A percentile compares a stretch with the other conserved stretches of the same genome.
phyloP scores from a whole-genome alignment of 1,284 basidiomycete genomes.

The Mycosarcoma mackinlayi region DNA sequence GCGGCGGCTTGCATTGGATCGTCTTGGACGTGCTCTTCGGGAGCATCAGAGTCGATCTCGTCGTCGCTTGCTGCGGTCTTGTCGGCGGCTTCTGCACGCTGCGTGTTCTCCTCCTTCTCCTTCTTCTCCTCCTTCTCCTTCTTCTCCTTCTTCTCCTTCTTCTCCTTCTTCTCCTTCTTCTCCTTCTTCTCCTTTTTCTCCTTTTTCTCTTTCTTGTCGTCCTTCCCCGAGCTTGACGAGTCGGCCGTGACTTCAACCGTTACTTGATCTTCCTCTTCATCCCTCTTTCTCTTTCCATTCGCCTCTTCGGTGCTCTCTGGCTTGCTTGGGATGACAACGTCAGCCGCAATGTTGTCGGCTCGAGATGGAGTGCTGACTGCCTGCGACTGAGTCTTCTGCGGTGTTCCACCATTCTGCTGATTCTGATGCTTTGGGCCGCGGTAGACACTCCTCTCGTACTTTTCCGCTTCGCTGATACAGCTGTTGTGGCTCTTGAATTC shows the following conservation, averaged over 20 bases:
- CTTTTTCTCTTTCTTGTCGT: conserved; percentile 25
- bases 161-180: conserved; percentile 51
- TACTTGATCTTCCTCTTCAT: conserved; percentile 11
- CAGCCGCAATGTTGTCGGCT: neutral
- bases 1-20: conserved; percentile 37
- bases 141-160: conserved; percentile 66
- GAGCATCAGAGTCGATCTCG: conserved; percentile 9
- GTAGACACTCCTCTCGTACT: conserved; percentile 63
- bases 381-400: conserved; percentile 16
- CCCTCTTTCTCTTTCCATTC: conserved; percentile 36
- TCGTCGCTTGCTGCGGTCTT: conserved; percentile 1
- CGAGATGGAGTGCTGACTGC: conserved; percentile 3
- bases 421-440: conserved; percentile 39
- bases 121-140: conserved; percentile 29
- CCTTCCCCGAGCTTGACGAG: conserved; percentile 4
- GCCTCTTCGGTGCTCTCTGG: conserved; percentile 9
- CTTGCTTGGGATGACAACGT: conserved; percentile 9
- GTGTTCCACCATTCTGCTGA: conserved; percentile 14
- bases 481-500: conserved; percentile 66
- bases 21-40: conserved; percentile 42
- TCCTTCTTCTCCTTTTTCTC: conserved; percentile 24
- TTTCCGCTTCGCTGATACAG: conserved; percentile 67
- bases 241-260: neutral
- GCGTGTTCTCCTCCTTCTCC: conserved; percentile 63
- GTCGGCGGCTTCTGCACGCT: neutral